Evolutionary conservation across 345 rosid genomes (phyloP).

Genomic region (Dimocarpus longan): DNA sequence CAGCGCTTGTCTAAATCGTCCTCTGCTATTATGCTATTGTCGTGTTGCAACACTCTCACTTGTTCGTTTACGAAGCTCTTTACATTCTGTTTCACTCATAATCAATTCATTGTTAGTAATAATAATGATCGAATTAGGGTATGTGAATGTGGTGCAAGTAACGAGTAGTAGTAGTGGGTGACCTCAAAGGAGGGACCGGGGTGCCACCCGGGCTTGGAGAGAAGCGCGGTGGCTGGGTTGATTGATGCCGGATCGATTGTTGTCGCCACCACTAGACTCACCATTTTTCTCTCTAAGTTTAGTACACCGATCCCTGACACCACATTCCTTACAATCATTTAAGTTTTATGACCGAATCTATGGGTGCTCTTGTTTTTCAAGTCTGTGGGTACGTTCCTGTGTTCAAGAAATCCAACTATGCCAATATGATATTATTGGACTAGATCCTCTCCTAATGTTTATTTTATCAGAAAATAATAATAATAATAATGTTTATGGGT

Average conservation of each 20-base stretch:
- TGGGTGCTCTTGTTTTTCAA: not conserved
- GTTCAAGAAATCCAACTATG: no score
- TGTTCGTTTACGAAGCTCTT: constrained; percentile 54
- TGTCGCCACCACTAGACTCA: constrained; percentile 76
- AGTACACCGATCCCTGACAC: not conserved
- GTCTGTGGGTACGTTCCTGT: constrained; percentile 33
- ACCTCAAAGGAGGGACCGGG: constrained; percentile 58
- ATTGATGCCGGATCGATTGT: constrained; percentile 85
- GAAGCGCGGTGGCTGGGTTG: constrained; percentile 77
- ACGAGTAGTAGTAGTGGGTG: not conserved
- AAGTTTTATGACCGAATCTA: not conserved
- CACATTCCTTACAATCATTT: not conserved
- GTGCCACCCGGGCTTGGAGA: constrained; percentile 73
- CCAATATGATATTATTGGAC: no score
- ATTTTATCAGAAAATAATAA: no score
- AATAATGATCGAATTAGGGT: not conserved
- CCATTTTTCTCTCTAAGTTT: constrained; percentile 44
- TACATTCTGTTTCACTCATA: constrained; percentile 47
- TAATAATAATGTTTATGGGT: no score
- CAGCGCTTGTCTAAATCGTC: constrained; percentile 84
- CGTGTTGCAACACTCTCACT: constrained; percentile 71
- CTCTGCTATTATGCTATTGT: constrained; percentile 62
- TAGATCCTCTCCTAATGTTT: no score
- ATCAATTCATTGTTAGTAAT: not conserved
- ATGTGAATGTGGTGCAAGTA: not conserved